Evolutionary conservation across 129 eudicot genomes (phyloP).

Genomic region (Rutidosis leptorrhynchoides): DNA sequence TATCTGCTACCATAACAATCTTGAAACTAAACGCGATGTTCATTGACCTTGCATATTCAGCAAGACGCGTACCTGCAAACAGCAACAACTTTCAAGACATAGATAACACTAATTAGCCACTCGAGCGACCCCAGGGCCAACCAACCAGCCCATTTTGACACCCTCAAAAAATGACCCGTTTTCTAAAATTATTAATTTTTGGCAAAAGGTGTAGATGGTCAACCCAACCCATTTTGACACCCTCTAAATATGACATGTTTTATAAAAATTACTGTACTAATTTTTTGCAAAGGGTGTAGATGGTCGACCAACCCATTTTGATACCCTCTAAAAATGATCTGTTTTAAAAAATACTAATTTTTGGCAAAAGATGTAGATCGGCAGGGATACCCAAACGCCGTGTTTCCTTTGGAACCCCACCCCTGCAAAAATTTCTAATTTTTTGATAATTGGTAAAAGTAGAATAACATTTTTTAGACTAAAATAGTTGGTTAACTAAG

Average conservation of each 20-base stretch:
- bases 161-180: background rate
- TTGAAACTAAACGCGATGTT: constrained; percentile 39
- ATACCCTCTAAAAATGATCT: no score
- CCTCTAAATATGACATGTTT: background rate
- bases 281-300: no score
- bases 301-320: no score
- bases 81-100: background rate
- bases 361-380: no score
- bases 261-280: no score
- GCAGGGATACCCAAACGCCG: no score
- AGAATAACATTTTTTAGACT: background rate
- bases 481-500: background rate
- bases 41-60: constrained; percentile 37
- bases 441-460: background rate
- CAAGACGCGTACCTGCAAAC: constrained; percentile 29
- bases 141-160: background rate
- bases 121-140: background rate
- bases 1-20: constrained; percentile 40
- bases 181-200: background rate
- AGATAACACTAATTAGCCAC: background rate
- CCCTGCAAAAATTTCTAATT: background rate
- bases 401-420: no score
- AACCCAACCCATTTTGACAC: no score
- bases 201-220: no score
- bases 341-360: no score